Percentiles rank a stretch among this genome's conserved stretches.
Evolutionary conservation across 441 rosid species (phyloP).

Genomic region (Gossypium schwendimanii): DNA sequence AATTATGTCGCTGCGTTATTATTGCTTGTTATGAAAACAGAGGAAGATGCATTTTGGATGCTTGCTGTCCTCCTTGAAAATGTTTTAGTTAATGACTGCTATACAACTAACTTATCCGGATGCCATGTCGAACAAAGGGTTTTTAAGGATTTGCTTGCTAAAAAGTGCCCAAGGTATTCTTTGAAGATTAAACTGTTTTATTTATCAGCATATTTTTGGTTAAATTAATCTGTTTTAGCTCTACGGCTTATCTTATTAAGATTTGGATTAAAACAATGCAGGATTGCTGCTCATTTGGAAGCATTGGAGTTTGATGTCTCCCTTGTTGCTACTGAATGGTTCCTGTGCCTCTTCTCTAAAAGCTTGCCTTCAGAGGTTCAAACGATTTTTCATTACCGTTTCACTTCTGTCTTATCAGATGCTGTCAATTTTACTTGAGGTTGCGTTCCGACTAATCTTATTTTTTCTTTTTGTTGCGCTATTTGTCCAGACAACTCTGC

Average conservation of each 20-base stretch:
- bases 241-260: slow-evolving; percentile 5
- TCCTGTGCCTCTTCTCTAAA: slow-evolving; percentile 92
- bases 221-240: neutral
- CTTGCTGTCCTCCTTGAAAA: slow-evolving; percentile 89
- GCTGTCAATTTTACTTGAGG: neutral
- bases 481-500: slow-evolving; percentile 67
- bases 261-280: slow-evolving; percentile 27
- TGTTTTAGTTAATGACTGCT: slow-evolving; percentile 90
- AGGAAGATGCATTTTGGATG: slow-evolving; percentile 99
- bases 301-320: slow-evolving; percentile 87
- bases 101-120: slow-evolving; percentile 84
- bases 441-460: slow-evolving; percentile 1
- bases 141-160: slow-evolving; percentile 77
- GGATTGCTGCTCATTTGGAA: slow-evolving; percentile 85
- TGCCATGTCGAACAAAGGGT: slow-evolving; percentile 98
- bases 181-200: neutral
- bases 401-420: neutral
- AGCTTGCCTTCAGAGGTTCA: slow-evolving; percentile 96
- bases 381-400: neutral
- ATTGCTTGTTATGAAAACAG: slow-evolving; percentile 97
- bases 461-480: slow-evolving; percentile 3
- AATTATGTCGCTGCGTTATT: slow-evolving; percentile 89
- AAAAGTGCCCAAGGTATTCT: slow-evolving; percentile 74
- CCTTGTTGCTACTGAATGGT: slow-evolving; percentile 98
- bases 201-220: neutral